phyloP scores from a whole-genome alignment of 208 protist genomes.

The Acanthamoeba lenticulata region DNA sequence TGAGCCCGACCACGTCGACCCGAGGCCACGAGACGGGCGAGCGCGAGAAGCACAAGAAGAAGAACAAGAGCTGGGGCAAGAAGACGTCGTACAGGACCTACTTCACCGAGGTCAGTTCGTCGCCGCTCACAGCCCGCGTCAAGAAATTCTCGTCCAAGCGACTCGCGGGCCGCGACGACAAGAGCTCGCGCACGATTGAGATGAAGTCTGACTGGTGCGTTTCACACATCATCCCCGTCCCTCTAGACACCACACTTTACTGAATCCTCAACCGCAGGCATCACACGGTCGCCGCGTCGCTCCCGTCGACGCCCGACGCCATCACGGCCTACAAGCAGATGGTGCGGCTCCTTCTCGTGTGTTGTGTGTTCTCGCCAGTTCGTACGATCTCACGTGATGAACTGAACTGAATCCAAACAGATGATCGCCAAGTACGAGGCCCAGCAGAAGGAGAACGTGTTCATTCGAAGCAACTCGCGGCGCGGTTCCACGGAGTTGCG shows the following conservation, averaged over 20 bases:
- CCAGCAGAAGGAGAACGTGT: conserved; percentile 1
- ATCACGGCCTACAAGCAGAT: not conserved
- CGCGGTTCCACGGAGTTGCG: not conserved
- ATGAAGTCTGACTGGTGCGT: not conserved
- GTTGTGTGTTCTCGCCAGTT: not conserved
- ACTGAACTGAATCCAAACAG: not conserved
- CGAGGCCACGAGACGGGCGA: not conserved
- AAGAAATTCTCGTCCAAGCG: not conserved
- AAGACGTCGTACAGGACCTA: not conserved
- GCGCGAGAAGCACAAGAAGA: not conserved
- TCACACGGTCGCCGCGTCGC: not conserved
- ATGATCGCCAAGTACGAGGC: not conserved
- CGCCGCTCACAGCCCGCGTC: not conserved
- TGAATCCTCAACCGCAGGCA: not conserved
- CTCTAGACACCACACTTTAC: not conserved
- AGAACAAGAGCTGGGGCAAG: conserved; percentile 7
- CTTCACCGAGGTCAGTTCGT: not conserved
- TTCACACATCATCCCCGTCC: not conserved
- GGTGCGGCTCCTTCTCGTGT: not conserved
- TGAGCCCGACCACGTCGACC: not conserved
- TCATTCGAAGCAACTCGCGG: not conserved
- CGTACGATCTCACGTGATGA: not conserved
- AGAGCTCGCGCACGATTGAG: not conserved
- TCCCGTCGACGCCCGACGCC: not conserved
- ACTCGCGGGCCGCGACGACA: not conserved